A percentile compares a stretch with the other conserved stretches of the same genome.
Conservation (phyloP, 306 rosid species). For the Citrullus mucosospermus region DNA sequence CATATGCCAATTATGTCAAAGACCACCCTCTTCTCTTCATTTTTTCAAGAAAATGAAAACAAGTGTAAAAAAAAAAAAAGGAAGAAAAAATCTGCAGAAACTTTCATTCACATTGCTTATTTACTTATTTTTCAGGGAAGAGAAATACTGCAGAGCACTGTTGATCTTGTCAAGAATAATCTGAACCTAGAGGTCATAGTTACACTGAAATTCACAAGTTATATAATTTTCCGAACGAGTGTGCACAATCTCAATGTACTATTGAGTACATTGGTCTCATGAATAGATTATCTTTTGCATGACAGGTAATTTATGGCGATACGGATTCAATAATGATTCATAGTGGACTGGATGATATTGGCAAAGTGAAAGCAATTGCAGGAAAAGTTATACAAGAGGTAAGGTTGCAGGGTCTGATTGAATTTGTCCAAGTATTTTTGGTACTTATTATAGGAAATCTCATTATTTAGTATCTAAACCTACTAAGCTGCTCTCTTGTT, state of each 20-base stretch:
- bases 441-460: background rate
- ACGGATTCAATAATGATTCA: constrained; percentile 97
- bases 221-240: background rate
- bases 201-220: constrained; percentile 7
- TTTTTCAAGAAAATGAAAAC: background rate
- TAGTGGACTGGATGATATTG: constrained; percentile 85
- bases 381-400: constrained; percentile 90
- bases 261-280: background rate
- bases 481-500: background rate
- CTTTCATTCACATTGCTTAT: background rate
- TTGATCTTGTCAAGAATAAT: constrained; percentile 88
- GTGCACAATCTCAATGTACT: background rate
- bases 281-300: constrained; percentile 12
- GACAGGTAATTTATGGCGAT: constrained; percentile 89
- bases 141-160: constrained; percentile 89
- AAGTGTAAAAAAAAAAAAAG: background rate
- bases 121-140: constrained; percentile 60
- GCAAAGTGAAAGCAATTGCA: constrained; percentile 66
- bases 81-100: background rate
- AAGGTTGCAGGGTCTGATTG: constrained; percentile 16
- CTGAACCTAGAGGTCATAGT: constrained; percentile 79
- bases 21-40: background rate
- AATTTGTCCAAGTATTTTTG: background rate
- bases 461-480: background rate
- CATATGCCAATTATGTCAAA: background rate